Evolutionary conservation across 164 flowering plant species (phyloP), one percentile per base, ranked within the genome.

Genomic region (Protea cynaroides): DNA sequence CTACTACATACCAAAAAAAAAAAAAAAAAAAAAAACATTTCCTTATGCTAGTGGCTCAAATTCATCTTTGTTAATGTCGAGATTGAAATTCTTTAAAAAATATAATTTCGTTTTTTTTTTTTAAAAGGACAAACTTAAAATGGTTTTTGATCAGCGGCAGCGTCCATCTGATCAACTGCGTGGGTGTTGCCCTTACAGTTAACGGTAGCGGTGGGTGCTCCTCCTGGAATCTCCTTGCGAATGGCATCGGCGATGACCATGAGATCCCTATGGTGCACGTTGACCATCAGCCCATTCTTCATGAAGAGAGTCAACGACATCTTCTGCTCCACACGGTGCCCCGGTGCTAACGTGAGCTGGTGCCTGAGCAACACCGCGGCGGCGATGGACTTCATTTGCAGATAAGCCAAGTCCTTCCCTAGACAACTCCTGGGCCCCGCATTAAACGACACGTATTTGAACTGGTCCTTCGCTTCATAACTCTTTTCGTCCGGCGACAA

Each of bases 281-380:
- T 61, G 1, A 90, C 94, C 66, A 67, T 81, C 7, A 93, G 85
- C 64, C 98, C 98, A 51, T 87, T 61, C 72, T 89, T 90, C 97
- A 93, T 90, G 81, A 90, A 93, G 74, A 93, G 50, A 0, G 97
- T 93, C 54, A 90, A 44, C 0, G 98, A 90, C 94, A 90, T 90
- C 77, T 90, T 90, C 70, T 89, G 98, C 80, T 84, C 94, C 71
- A 93, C 96, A 24, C 65, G 72, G 65, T 89, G 97, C 0, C 88
- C 98, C 0, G 82, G 49, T 23, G 59, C 92, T 69, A 84, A 61
- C 7, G 84, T 61, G 22, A 90, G 84, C 40, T 81, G 81, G 83
- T 93, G 96, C 46, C 90, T 81, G 49, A 93, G 77, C 69, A 93
- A 55, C 51, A 89, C 84, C 8, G 97, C 84, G 0, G 97, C 92